A percentile compares a stretch with the other conserved stretches of the same genome.
Evolutionary conservation across 768 basidiomycete species (phyloP).

Genomic region (Termitomyces sp.): DNA sequence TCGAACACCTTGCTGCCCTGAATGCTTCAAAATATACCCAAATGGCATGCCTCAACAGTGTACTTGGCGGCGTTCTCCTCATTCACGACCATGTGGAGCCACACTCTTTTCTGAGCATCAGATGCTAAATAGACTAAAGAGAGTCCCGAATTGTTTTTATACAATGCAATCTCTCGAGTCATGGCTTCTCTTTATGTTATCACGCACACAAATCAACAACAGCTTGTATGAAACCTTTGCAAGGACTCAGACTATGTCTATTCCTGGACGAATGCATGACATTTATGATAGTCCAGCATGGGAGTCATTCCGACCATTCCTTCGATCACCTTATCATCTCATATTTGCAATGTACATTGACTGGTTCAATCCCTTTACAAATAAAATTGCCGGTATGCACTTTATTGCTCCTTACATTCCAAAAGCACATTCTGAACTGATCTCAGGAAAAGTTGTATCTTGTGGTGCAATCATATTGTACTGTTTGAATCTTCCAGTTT

Average conservation of each 20-base stretch:
- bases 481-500: conserved; percentile 4
- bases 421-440: neutral
- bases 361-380: conserved; percentile 7
- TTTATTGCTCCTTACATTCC: neutral
- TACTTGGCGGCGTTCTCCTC: neutral
- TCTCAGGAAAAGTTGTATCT: neutral
- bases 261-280: conserved; percentile 4
- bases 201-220: conserved; percentile 1
- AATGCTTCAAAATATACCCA: conserved; percentile 1
- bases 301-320: neutral
- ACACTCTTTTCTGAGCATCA: neutral
- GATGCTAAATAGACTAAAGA: neutral
- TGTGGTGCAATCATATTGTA: conserved; percentile 8
- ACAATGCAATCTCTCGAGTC: neutral
- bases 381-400: conserved; percentile 1
- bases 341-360: conserved; percentile 2
- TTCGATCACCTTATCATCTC: neutral
- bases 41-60: neutral
- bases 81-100: neutral
- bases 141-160: neutral
- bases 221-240: conserved; percentile 5
- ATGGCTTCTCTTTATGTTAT: conserved; percentile 3
- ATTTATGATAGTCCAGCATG: conserved; percentile 6
- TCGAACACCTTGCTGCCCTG: neutral
- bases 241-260: neutral